phyloP scores from a whole-genome alignment of 2,329 filamentous ascomycete genomes.

The Botrytis fragariae region DNA sequence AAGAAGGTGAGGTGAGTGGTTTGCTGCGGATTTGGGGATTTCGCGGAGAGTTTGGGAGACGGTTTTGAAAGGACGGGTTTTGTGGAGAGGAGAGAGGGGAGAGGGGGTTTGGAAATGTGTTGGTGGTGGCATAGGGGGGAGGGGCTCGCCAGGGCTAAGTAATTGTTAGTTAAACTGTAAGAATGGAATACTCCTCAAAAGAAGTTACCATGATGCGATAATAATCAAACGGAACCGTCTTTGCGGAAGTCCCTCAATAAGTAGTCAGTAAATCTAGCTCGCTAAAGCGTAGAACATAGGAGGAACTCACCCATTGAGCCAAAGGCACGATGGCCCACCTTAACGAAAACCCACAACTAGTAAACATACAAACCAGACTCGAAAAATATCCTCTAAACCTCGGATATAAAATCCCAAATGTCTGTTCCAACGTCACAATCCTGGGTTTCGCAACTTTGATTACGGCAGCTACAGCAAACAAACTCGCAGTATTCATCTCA shows the following conservation, averaged over 20 bases:
- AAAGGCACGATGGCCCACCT: slow-evolving; percentile 62
- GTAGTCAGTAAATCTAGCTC: not conserved
- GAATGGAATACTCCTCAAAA: not conserved
- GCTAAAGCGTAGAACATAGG: not conserved
- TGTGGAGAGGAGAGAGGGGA: slow-evolving; percentile 27
- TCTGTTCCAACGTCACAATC: slow-evolving; percentile 76
- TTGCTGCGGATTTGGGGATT: slow-evolving; percentile 34
- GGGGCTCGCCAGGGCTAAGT: slow-evolving; percentile 62
- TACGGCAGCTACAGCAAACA: slow-evolving; percentile 54
- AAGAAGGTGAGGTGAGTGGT: slow-evolving; percentile 40
- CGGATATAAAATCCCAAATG: slow-evolving; percentile 61
- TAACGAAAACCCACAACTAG: slow-evolving; percentile 64
- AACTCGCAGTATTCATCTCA: slow-evolving; percentile 62
- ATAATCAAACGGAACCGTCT: slow-evolving; percentile 49
- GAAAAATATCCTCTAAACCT: slow-evolving; percentile 56
- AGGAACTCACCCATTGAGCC: slow-evolving; percentile 43
- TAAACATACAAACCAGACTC: slow-evolving; percentile 61
- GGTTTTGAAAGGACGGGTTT: slow-evolving; percentile 42
- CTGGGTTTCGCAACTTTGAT: slow-evolving; percentile 60
- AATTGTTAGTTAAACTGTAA: slow-evolving; percentile 8
- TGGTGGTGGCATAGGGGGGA: slow-evolving; percentile 62
- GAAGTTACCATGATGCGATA: slow-evolving; percentile 47
- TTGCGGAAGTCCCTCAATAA: slow-evolving; percentile 29
- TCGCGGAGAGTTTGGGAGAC: slow-evolving; percentile 39
- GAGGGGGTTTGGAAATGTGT: slow-evolving; percentile 51